Evolutionary conservation across 805 yeast species (phyloP).

Genomic region (Spathaspora passalidarum): DNA sequence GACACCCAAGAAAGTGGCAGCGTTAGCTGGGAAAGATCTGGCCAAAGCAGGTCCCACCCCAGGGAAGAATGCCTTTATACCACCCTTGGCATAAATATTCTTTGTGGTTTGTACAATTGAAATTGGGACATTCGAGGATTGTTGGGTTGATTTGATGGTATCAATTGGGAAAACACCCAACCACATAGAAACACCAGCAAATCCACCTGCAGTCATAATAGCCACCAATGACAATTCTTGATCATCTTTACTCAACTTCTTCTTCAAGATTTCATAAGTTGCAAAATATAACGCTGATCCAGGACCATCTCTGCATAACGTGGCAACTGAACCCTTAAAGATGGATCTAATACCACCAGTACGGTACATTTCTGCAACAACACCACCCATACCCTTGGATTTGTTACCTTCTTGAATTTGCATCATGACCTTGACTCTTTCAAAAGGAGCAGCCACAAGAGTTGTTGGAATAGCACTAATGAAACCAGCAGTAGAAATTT

Average conservation of each 20-base stretch:
- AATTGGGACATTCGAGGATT: slow-evolving; percentile 52
- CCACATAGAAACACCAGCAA: slow-evolving; percentile 98
- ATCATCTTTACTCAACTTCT: slow-evolving; percentile 48
- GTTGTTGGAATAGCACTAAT: slow-evolving; percentile 94
- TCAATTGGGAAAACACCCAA: slow-evolving; percentile 92
- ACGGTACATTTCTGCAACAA: slow-evolving; percentile 63
- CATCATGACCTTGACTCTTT: slow-evolving; percentile 89
- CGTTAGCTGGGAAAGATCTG: slow-evolving; percentile 96
- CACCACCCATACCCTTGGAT: slow-evolving; percentile 52
- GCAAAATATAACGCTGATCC: slow-evolving; percentile 96
- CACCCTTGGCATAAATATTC: slow-evolving; percentile 70
- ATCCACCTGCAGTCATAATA: slow-evolving; percentile 87
- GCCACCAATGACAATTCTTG: slow-evolving; percentile 65
- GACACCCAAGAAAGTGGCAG: slow-evolving; percentile 97
- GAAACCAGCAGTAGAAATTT: slow-evolving; percentile 90
- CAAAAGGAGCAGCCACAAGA: slow-evolving; percentile 95
- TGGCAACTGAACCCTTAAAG: slow-evolving; percentile 88
- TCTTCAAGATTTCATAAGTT: slow-evolving; percentile 81
- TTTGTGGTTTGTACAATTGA: slow-evolving; percentile 65
- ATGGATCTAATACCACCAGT: slow-evolving; percentile 83
- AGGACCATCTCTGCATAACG: slow-evolving; percentile 95
- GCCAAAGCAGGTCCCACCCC: slow-evolving; percentile 95
- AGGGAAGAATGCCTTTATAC: slow-evolving; percentile 91
- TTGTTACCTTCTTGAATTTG: slow-evolving; percentile 61
- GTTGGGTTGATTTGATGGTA: slow-evolving; percentile 84